Evolutionary conservation across 768 basidiomycete species (phyloP).

Genomic region (Agrocybe chaxingu): DNA sequence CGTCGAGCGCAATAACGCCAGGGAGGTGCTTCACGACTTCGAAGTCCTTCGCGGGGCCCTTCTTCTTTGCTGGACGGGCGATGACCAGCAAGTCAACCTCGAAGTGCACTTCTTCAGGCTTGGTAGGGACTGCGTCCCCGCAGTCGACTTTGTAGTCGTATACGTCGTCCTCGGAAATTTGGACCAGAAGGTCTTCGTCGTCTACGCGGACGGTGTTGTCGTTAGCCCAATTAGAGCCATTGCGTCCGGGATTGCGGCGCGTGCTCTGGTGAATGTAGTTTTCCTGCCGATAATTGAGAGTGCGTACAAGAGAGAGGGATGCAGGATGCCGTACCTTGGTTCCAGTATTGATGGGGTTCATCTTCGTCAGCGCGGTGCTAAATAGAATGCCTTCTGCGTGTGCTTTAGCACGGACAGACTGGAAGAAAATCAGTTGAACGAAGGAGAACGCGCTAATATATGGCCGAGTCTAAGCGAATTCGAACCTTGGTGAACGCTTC

Average conservation of each 20-base stretch:
- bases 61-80: conserved; percentile 28
- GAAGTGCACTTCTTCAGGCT: conserved; percentile 8
- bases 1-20: neutral
- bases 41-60: conserved; percentile 25
- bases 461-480: too few species aligned
- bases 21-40: conserved; percentile 5
- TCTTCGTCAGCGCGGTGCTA: conserved; percentile 3
- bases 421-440: neutral
- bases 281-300: neutral
- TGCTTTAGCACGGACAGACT: conserved; percentile 18
- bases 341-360: conserved; percentile 3
- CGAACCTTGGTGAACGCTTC: conserved; percentile 11
- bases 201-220: conserved; percentile 20
- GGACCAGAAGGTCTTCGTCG: conserved; percentile 11
- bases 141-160: conserved; percentile 18
- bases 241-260: conserved; percentile 15
- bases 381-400: conserved; percentile 18
- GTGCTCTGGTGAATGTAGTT: conserved; percentile 14
- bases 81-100: conserved; percentile 26
- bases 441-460: neutral
- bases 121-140: neutral
- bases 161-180: conserved; percentile 14
- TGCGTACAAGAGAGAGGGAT: neutral
- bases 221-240: conserved; percentile 22
- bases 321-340: neutral